phyloP scores from a whole-genome alignment of 768 basidiomycete species.

The Russula foetens region DNA sequence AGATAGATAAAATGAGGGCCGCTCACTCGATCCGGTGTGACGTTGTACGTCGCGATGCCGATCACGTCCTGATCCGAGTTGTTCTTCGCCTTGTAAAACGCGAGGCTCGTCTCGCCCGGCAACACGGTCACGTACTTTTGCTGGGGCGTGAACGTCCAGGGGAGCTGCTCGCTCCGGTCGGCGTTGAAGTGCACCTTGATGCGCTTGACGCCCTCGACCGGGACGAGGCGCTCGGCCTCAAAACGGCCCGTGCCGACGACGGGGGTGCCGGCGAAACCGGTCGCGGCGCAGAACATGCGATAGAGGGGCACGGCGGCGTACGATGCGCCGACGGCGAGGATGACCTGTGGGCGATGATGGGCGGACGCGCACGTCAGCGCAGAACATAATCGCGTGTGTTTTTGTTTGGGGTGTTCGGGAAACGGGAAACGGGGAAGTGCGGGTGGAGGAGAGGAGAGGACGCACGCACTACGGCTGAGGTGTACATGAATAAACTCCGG shows the following conservation, averaged over 20 bases:
- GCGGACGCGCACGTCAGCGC: too few species aligned
- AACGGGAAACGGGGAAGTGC: not conserved
- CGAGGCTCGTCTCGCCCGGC: constrained; percentile 92
- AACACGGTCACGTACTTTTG: constrained; percentile 86
- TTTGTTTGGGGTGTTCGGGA: too few species aligned
- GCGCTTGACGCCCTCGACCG: constrained; percentile 55
- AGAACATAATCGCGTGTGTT: too few species aligned
- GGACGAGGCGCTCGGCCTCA: constrained; percentile 21
- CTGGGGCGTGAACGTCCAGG: constrained; percentile 89
- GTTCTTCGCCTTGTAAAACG: constrained; percentile 94
- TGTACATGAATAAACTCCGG: constrained; percentile 75
- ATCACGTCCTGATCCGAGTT: constrained; percentile 80
- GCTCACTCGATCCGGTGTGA: constrained; percentile 91
- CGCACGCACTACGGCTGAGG: constrained; percentile 62
- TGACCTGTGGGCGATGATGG: constrained; percentile 55
- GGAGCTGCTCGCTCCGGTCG: constrained; percentile 78
- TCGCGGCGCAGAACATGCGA: constrained; percentile 96
- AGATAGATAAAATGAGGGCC: too few species aligned
- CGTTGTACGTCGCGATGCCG: constrained; percentile 98
- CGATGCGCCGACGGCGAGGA: constrained; percentile 74
- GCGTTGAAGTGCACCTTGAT: constrained; percentile 97
- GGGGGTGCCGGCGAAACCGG: constrained; percentile 94
- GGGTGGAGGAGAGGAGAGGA: constrained; percentile 14
- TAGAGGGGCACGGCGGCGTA: constrained; percentile 97
- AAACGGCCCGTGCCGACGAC: constrained; percentile 37